These are phyloP conservation scores for Aspergillus novoparasiticus DNA, from an alignment of 2,329 filamentous ascomycete genomes.

Conservation along the genomic window DNA sequence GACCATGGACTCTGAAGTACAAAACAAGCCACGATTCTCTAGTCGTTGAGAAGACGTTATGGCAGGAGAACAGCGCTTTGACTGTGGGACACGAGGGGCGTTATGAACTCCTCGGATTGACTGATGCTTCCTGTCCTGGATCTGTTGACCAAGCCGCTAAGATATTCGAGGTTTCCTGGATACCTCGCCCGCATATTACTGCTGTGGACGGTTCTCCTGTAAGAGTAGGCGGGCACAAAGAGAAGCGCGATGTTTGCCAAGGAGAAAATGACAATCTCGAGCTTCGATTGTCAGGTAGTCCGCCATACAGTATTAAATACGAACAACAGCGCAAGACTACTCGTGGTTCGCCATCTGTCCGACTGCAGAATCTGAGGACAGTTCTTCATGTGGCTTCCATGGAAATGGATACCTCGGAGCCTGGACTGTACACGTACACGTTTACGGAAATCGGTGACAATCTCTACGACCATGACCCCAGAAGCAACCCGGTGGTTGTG, in stretches of 20 bases:
- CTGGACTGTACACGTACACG: conserved; percentile 82
- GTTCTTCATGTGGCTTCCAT: conserved; percentile 76
- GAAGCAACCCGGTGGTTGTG: conserved; percentile 68
- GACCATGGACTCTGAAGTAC: conserved; percentile 81
- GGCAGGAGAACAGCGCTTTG: conserved; percentile 69
- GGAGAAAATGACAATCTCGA: conserved; percentile 91
- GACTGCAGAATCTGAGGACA: conserved; percentile 73
- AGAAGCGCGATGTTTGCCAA: conserved; percentile 86
- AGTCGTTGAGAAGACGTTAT: conserved; percentile 52
- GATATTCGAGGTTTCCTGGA: conserved; percentile 81
- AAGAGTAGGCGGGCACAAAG: conserved; percentile 57
- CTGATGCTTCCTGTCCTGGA: conserved; percentile 80
- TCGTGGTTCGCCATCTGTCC: conserved; percentile 66
- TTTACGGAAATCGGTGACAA: conserved; percentile 82
- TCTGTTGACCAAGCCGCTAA: conserved; percentile 73
- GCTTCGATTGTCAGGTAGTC: conserved; percentile 73
- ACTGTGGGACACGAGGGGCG: conserved; percentile 67
- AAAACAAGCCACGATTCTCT: conserved; percentile 59
- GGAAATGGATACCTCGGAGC: conserved; percentile 79
- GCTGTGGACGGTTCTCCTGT: conserved; percentile 55
- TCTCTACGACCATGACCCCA: conserved; percentile 76
- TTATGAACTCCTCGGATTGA: conserved; percentile 78
- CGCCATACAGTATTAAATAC: conserved; percentile 83
- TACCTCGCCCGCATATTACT: conserved; percentile 74
- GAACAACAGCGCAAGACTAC: conserved; percentile 72